Evolutionary conservation across 1,139 yeast species (phyloP), one percentile per base, ranked within the genome.

Genomic region (Geotrichum carabidarum): DNA sequence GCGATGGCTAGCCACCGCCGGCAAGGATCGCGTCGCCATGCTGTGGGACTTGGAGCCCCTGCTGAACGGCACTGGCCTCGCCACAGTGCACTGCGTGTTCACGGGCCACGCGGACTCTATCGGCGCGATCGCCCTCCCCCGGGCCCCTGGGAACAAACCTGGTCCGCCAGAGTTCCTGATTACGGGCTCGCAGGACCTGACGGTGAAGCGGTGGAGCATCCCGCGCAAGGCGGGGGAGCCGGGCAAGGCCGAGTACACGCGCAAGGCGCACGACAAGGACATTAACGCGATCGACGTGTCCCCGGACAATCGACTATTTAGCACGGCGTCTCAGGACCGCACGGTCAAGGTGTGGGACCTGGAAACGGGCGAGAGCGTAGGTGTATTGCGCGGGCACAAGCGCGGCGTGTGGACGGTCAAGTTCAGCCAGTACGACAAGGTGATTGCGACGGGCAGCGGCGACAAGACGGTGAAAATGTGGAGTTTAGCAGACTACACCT

Each of bases 181-280:
- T 15, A 89, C 96, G 1, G 97, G 94, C 0, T 86, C 96, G 0
- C 83, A 82, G 61, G 99, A 93, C 70, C 77, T 90, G 64, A 93
- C 99, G 0, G 79, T 93, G 40, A 93, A 93, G 68, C 85, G 85
- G 70, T 93, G 99, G 99, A 77, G 76, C 50, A 77, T 88, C 34
- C 73, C 78, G 30, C 54, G 48, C 32, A 48, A 53, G 36, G 18
- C 32, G 11, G 57, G 55, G 2, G 74, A 73, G 53, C 58, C 68
- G 44, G 66, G 76, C 17, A 75, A 66, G 55, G 84, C 96, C 2
- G 85, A 82, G 47, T 93, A 85, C 70, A 93, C 99, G 0, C 81
- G 97, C 74, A 82, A 93, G 65, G 99, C 97, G 0, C 99, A 93
- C 69, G 99, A 93, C 54, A 93, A 93, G 69, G 97, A 93, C 69